A percentile compares a stretch with the other conserved stretches of the same genome.
phyloP scores from a whole-genome alignment of 2,329 filamentous ascomycete species.

The Malbranchea zuffiana region DNA sequence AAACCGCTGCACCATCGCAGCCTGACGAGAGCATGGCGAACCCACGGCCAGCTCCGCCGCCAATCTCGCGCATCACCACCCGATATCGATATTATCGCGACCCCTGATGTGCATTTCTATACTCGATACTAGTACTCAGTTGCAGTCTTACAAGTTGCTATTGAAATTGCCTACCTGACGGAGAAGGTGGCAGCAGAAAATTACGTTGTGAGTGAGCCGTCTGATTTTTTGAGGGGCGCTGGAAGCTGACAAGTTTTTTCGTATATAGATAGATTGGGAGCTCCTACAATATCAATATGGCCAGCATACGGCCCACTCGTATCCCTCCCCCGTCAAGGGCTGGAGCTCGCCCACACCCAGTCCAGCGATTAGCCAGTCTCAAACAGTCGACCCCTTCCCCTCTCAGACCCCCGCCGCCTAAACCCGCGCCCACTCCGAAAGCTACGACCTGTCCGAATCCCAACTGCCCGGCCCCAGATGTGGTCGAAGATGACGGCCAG shows the following conservation, averaged over 20 bases:
- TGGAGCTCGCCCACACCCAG: conserved; percentile 23
- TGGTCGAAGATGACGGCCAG: conserved; percentile 37
- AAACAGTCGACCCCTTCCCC: conserved; percentile 29
- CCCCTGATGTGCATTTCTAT: background rate
- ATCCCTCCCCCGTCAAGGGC: conserved; percentile 21
- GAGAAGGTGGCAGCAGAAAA: too few relatives aligned
- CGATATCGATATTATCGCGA: background rate
- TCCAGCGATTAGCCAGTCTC: conserved; percentile 32
- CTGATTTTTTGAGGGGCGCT: too few relatives aligned
- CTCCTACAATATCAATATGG: too few relatives aligned
- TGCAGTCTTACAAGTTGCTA: too few relatives aligned
- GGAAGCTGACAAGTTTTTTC: too few relatives aligned
- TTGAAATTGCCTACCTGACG: too few relatives aligned
- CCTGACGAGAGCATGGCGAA: background rate
- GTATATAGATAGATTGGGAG: too few relatives aligned
- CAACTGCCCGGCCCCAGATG: conserved; percentile 35
- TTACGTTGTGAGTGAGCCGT: too few relatives aligned
- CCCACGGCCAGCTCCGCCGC: conserved; percentile 1
- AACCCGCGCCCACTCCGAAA: conserved; percentile 22
- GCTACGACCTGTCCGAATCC: conserved; percentile 36
- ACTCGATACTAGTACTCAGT: background rate
- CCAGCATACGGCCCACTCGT: conserved; percentile 13
- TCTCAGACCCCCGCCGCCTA: conserved; percentile 27
- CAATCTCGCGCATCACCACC: conserved; percentile 10
- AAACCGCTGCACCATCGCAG: conserved; percentile 12